Evolutionary conservation across 1,284 basidiomycete genomes (phyloP).

Genomic region (Sutorius eximius): DNA sequence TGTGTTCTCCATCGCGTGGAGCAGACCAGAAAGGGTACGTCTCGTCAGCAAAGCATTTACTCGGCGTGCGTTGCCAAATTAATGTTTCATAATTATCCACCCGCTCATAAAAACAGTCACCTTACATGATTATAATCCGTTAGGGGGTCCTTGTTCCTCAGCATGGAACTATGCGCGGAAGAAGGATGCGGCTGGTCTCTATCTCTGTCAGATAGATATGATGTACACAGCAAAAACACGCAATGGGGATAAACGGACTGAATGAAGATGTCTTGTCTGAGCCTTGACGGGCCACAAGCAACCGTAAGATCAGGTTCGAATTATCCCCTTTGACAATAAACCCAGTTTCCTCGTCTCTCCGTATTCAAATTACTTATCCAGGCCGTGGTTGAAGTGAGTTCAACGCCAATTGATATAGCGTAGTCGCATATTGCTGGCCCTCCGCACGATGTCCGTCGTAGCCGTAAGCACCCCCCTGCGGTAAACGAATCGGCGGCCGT

Average conservation of each 20-base stretch:
- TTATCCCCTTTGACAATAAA: constrained; percentile 16
- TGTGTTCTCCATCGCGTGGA: constrained; percentile 15
- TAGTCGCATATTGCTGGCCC: constrained; percentile 9
- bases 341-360: constrained; percentile 8
- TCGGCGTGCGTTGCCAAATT: constrained; percentile 4
- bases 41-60: constrained; percentile 1
- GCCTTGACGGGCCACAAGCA: constrained; percentile 31
- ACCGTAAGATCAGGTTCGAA: constrained; percentile 28
- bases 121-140: constrained; percentile 18
- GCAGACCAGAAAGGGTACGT: constrained; percentile 18
- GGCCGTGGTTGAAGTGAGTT: constrained; percentile 7
- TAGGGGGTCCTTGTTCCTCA: constrained; percentile 23
- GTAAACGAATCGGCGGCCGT: constrained; percentile 6
- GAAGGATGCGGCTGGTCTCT: constrained; percentile 26
- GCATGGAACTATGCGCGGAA: constrained; percentile 28
- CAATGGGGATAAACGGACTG: constrained; percentile 20
- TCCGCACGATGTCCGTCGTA: constrained; percentile 24
- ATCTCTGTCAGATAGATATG: constrained; percentile 18
- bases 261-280: constrained; percentile 19
- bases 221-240: constrained; percentile 1
- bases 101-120: constrained; percentile 17
- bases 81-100: constrained; percentile 6
- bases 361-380: constrained; percentile 24
- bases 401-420: constrained; percentile 6
- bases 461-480: constrained; percentile 9